Evolutionary conservation across 73 alveolate genomes (phyloP).

Genomic region (Uronychia setigera): DNA sequence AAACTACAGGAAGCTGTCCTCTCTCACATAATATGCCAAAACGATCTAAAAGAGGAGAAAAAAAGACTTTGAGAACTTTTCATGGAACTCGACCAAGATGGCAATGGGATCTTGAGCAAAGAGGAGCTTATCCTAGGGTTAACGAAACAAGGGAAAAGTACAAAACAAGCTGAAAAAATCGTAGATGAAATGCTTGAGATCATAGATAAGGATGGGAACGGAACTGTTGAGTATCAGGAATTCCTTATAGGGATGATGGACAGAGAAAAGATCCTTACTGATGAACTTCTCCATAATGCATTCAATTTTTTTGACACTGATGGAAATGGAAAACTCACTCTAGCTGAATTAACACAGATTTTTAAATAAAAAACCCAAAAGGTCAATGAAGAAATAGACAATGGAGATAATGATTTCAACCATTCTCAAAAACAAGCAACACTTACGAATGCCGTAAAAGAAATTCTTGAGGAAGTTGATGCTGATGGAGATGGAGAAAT

Average conservation of each 20-base stretch:
- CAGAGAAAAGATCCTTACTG: conserved; percentile 46
- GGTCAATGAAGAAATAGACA: too few species aligned
- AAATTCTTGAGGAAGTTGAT: too few species aligned
- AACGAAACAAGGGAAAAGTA: conserved; percentile 19
- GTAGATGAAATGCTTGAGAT: conserved; percentile 16
- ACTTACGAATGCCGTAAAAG: too few species aligned
- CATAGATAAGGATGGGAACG: conserved; percentile 62
- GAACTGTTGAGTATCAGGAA: conserved; percentile 62
- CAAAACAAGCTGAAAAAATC: conserved; percentile 34
- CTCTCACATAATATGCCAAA: conserved; percentile 10
- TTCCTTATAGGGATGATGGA: conserved; percentile 67
- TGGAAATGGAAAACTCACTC: too few species aligned
- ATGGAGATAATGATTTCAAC: too few species aligned
- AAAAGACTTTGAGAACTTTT: conserved; percentile 49
- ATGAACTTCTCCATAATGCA: conserved; percentile 49
- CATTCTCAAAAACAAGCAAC: too few species aligned
- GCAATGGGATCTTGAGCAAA: conserved; percentile 53
- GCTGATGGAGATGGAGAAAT: too few species aligned
- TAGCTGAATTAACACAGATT: too few species aligned
- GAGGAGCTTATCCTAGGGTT: conserved; percentile 48
- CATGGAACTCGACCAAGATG: conserved; percentile 45
- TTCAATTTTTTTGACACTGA: conserved; percentile 67
- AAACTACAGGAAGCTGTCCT: background rate
- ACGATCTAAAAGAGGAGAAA: conserved; percentile 6
- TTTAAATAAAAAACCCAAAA: too few species aligned